phyloP scores from a whole-genome alignment of 257 asterid genomes.

The Solanum okadae region DNA sequence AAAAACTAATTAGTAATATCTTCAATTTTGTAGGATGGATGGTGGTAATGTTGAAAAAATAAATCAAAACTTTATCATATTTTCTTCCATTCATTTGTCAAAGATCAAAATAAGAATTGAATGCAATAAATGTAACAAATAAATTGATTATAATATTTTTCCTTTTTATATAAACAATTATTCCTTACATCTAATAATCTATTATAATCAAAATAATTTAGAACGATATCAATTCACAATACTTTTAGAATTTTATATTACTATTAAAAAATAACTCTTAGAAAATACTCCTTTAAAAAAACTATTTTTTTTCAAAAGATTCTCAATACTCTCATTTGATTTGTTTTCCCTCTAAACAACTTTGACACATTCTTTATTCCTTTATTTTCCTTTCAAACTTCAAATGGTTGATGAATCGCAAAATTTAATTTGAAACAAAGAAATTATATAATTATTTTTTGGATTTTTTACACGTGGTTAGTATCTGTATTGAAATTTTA shows the following conservation, averaged over 20 bases:
- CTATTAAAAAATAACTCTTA: neutral
- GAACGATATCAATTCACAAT: neutral
- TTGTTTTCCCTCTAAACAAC: neutral
- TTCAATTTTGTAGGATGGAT: neutral
- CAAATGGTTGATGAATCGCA: neutral
- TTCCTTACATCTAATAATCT: neutral
- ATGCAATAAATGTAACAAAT: neutral
- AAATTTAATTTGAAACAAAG: neutral
- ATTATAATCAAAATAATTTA: neutral
- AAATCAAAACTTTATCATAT: neutral
- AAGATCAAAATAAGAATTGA: neutral
- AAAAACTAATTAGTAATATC: neutral
- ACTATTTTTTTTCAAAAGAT: neutral
- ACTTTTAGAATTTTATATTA: neutral
- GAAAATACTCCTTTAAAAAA: neutral
- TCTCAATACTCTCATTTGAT: neutral
- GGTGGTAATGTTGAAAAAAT: neutral
- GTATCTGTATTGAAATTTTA: rapidly evolving
- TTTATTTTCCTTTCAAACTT: neutral
- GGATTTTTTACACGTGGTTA: neutral
- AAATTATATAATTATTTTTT: neutral
- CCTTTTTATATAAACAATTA: neutral
- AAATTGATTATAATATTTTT: neutral
- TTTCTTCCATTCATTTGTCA: neutral
- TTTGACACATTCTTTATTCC: neutral